Conservation (phyloP, 2,329 filamentous ascomycete genomes). For the Fusarium xyrophilum region DNA sequence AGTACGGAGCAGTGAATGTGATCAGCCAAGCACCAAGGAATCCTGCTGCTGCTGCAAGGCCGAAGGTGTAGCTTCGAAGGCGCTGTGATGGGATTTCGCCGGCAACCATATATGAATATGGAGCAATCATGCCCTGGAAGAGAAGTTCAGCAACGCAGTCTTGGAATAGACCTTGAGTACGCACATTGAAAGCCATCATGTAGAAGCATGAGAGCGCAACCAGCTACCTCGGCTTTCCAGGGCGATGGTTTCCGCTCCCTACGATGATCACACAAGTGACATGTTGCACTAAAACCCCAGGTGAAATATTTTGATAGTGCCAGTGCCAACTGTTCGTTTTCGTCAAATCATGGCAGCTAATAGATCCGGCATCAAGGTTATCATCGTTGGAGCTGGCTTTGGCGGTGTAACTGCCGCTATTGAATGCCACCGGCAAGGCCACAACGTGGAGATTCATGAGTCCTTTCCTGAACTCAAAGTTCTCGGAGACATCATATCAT, state of each 20-base stretch:
- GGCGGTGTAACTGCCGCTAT: constrained; percentile 30
- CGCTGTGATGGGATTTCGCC: constrained; percentile 37
- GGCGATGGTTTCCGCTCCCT: background rate
- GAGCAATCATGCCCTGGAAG: constrained; percentile 32
- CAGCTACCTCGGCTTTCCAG: constrained; percentile 11
- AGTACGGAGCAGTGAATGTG: constrained; percentile 36
- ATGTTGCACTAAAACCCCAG: accelerated
- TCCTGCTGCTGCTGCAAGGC: constrained; percentile 26
- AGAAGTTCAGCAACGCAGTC: background rate
- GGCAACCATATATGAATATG: constrained; percentile 36
- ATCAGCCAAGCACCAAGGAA: constrained; percentile 37
- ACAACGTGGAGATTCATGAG: constrained; percentile 26
- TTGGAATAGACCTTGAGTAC: background rate
- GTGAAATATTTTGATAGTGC: accelerated
- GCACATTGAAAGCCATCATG: constrained; percentile 36
- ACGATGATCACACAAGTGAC: background rate
- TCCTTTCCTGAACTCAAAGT: constrained; percentile 56
- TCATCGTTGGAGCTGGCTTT: constrained; percentile 33
- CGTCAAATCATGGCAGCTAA: background rate
- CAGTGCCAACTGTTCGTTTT: background rate
- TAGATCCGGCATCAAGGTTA: constrained; percentile 26
- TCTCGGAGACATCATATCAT: constrained; percentile 51
- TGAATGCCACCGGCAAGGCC: constrained; percentile 24
- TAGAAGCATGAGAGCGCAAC: constrained; percentile 36
- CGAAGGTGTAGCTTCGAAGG: constrained; percentile 36